Evolutionary conservation across 106 monocot species (phyloP), one percentile per base, ranked within the genome.

Genomic region (Dendrobium huoshanense): DNA sequence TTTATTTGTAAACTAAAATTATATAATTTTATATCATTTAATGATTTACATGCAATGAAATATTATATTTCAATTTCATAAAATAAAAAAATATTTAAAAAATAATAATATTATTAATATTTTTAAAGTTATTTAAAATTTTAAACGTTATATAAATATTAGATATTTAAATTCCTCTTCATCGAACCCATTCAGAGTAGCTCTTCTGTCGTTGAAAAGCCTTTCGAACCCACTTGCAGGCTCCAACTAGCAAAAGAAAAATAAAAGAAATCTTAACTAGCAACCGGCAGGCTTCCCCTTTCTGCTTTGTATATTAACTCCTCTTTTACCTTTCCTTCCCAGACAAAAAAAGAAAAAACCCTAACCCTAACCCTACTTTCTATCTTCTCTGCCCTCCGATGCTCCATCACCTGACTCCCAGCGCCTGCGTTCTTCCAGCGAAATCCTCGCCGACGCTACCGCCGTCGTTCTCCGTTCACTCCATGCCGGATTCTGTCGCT

Each of bases 401-500:
- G 70, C 31, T 37, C 15, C 70, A 70, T 11, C 70, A 33, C 11
- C 70, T 16, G 37, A 70, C 33, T 33, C 70, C 43, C 74, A 44
- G 2, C 43, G 7, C 15, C 47, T 3, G 16, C 43, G 61, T 27
- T 15, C 17, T 43, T 1, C 47, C 70, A 8, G 25, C 72, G 16
- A 72, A 72, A 9, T 13, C 64, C 79, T 37, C 29, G 17, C 64
- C 40, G 5, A 7, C 77, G 41, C 6, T 15, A 47, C 15, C 31
- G 10, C 3, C 22, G 72, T 40, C 31, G 25, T 72, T 44, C 81
- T 43, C 55, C 40, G 48, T 68, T 20, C 72, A 79, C 77, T n/a
- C 47, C 1, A 72, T 86, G 58, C 88, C 88, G 24, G 68, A 73
- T 1, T 65, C 68, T 41, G 80, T 88, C 40, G 79, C 85, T 55